Evolutionary conservation across 1,284 basidiomycete genomes (phyloP), one percentile per base, ranked within the genome.

Genomic region (Earliella scabrosa): DNA sequence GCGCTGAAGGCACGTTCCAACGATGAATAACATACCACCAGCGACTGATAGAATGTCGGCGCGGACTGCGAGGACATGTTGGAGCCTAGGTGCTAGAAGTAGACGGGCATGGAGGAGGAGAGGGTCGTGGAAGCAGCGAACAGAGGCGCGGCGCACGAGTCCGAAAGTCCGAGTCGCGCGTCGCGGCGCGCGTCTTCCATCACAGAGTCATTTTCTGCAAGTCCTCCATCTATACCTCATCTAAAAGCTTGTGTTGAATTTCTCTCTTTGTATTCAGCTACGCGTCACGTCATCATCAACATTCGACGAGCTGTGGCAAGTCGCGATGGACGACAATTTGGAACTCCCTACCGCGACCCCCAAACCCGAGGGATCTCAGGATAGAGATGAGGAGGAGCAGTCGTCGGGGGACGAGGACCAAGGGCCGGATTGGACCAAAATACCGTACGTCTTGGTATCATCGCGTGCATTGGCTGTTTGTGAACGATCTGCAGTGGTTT

Each of bases 351-450:
- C 60, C 9, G 49, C 56, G 4, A 40, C 54, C 1, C 45, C 61
- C 13, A 63, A 64, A 39, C 60, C 59, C 0, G 45, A 48, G n/a
- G 43, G 57, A 14, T 36, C 51, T 14, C 52, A 55, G 18, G 57
- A 55, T 7, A 53, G 67, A 14, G 78, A 77, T 32, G 81, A 81
- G 2, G 80, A 81, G 40, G 79, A 79, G 35, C 71, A 75, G 43
- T 73, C 72, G 16, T 83, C 81, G 0, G 82, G 73, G 21, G 84
- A 83, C 24, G 86, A 86, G 56, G 85, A 86, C 52, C 79, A 79
- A 26, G 76, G 77, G 13, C 76, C 79, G 6, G 83, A 87, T 59
- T 87, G 85, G 85, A 79, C 81, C 8, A 83, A 78, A 60, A 73
- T 87, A 18, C 77, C 82, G 72, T 78, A 56, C 46, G 72, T 45